phyloP scores from a whole-genome alignment of 441 rosid species.

The Euphorbia celastroides region DNA sequence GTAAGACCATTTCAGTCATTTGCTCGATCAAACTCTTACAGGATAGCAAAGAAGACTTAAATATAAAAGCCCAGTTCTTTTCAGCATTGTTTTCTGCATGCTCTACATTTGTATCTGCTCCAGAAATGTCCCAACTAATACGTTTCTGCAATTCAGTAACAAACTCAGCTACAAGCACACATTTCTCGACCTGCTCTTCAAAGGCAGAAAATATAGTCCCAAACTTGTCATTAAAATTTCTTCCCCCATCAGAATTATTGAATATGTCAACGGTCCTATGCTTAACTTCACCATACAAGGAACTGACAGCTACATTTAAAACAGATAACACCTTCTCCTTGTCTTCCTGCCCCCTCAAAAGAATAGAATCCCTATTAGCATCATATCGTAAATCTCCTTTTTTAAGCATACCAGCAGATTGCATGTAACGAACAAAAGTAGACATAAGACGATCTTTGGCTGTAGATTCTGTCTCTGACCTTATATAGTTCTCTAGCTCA shows the following conservation, averaged over 20 bases:
- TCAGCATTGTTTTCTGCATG: conserved; percentile 33
- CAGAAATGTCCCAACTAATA: conserved; percentile 40
- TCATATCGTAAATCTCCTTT: conserved; percentile 45
- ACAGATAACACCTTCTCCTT: conserved; percentile 56
- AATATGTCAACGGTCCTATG: conserved; percentile 45
- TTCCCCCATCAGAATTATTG: conserved; percentile 37
- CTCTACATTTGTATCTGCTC: conserved; percentile 28
- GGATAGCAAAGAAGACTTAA: conserved; percentile 52
- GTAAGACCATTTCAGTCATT: conserved; percentile 70
- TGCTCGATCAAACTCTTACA: conserved; percentile 58
- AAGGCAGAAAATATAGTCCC: conserved; percentile 48
- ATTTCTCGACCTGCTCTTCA: conserved; percentile 89
- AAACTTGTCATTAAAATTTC: conserved; percentile 34
- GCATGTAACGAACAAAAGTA: conserved; percentile 71
- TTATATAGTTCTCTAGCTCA: conserved; percentile 64
- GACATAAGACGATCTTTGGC: conserved; percentile 80
- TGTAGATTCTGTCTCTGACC: conserved; percentile 64
- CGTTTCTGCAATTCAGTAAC: conserved; percentile 52
- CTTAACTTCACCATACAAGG: conserved; percentile 63
- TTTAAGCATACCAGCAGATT: conserved; percentile 52
- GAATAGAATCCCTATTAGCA: conserved; percentile 34
- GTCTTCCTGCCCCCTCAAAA: conserved; percentile 41
- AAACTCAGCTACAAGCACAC: conserved; percentile 58
- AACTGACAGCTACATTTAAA: conserved; percentile 53
- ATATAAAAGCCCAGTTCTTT: conserved; percentile 59